These are phyloP conservation scores for Apium graveolens DNA, from an alignment of 129 eudicot species.

Conservation along the genomic window DNA sequence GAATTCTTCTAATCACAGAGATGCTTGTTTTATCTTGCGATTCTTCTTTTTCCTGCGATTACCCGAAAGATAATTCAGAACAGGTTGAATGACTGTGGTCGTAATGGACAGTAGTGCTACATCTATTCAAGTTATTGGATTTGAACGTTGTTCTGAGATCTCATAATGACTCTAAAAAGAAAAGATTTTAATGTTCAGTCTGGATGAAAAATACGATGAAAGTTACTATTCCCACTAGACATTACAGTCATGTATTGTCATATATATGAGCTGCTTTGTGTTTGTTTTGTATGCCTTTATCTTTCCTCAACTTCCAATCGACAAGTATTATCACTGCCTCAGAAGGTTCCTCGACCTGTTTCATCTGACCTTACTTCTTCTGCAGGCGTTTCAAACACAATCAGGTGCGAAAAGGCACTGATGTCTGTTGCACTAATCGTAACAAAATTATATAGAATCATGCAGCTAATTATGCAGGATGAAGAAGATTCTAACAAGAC, in stretches of 20 bases:
- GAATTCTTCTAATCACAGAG: no score
- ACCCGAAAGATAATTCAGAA: no score
- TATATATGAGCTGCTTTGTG: constrained; percentile 32
- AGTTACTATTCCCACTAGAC: not conserved
- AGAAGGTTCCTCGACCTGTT: constrained; percentile 42
- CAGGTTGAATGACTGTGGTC: no score
- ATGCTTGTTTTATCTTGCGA: no score
- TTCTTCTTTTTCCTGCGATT: no score
- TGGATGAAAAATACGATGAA: no score
- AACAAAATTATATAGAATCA: not conserved
- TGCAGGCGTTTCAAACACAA: constrained; percentile 24
- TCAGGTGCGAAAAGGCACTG: constrained; percentile 5
- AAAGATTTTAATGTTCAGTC: no score
- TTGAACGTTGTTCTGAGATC: no score
- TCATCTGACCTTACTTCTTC: constrained; percentile 38
- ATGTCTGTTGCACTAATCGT: not conserved
- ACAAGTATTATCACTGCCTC: constrained; percentile 33
- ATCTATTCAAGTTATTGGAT: no score
- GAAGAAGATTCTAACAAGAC: constrained; percentile 14
- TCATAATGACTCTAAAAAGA: no score
- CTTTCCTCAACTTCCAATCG: constrained; percentile 37
- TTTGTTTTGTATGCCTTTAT: constrained; percentile 26
- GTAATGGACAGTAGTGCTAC: no score
- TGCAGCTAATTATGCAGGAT: constrained; percentile 15
- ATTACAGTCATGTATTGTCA: constrained; percentile 29